These are phyloP conservation scores for Incumbomyces delicatus DNA, from an alignment of 2,329 filamentous ascomycete species.

Conservation along the genomic window DNA sequence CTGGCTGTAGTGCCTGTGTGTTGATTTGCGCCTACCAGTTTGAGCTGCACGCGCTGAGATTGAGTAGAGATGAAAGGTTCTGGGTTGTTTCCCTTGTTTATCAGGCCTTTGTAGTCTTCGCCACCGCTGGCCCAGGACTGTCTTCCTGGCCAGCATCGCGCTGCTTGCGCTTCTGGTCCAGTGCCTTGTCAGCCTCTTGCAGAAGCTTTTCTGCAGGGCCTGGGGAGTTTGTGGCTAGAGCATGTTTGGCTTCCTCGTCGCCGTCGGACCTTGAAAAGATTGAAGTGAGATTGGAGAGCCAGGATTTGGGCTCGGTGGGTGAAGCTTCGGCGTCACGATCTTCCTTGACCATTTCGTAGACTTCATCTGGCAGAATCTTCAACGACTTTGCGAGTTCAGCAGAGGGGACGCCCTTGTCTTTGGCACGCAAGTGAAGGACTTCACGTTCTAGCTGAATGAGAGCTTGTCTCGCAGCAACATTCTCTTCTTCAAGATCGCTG, in stretches of 20 bases:
- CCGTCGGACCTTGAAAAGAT: conserved; percentile 28
- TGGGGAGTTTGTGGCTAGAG: conserved; percentile 20
- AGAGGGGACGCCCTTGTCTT: conserved; percentile 20
- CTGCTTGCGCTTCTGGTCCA: conserved; percentile 21
- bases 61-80: too few relatives aligned
- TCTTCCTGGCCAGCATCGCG: conserved; percentile 5
- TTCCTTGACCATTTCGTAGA: conserved; percentile 27
- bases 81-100: too few relatives aligned
- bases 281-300: conserved; percentile 27
- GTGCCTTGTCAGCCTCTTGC: conserved; percentile 25
- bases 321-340: conserved; percentile 23
- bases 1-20: too few relatives aligned
- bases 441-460: conserved; percentile 39
- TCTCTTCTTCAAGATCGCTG: conserved; percentile 46
- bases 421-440: conserved; percentile 31
- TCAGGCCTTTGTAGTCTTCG: too few relatives aligned
- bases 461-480: conserved; percentile 31
- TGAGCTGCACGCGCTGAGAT: too few relatives aligned
- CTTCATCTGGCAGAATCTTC: conserved; percentile 31
- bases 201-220: conserved; percentile 21
- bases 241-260: conserved; percentile 24
- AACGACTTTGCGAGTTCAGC: conserved; percentile 18
- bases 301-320: conserved; percentile 22
- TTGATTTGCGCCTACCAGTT: too few relatives aligned
- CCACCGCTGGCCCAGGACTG: too few relatives aligned